These are phyloP conservation scores for Termitomyces titanicus DNA, from an alignment of 768 basidiomycete species.

Conservation along the genomic window DNA sequence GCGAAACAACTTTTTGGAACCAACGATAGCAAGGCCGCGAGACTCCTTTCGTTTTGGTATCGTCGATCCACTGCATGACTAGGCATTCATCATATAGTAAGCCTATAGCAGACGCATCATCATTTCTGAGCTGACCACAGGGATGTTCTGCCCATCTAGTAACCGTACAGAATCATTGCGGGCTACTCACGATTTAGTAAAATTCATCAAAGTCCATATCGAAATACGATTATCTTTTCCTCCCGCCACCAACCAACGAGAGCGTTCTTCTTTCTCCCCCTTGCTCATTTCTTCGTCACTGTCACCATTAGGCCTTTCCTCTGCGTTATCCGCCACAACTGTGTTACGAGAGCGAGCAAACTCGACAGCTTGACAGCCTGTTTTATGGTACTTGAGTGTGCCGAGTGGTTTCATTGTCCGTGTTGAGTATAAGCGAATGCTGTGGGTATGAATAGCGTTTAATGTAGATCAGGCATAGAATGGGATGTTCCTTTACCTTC, in stretches of 20 bases:
- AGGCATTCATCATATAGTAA: no score
- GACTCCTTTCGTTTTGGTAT: no score
- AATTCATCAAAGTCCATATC: conserved; percentile 65
- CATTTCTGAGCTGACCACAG: no score
- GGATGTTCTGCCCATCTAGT: no score
- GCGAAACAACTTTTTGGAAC: no score
- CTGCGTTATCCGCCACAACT: conserved; percentile 16
- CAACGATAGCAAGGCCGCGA: no score
- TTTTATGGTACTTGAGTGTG: conserved; percentile 78
- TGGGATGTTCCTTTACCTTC: conserved; percentile 48
- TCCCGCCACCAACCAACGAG: conserved; percentile 62
- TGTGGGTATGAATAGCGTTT: conserved; percentile 25
- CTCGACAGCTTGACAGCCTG: conserved; percentile 66
- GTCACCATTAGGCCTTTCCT: conserved; percentile 17
- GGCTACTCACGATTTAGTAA: conserved; percentile 28
- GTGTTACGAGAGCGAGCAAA: conserved; percentile 47
- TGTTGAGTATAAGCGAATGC: conserved; percentile 80
- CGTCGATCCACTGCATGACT: no score
- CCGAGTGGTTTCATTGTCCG: conserved; percentile 81
- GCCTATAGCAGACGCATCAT: no score
- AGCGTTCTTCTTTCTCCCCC: conserved; percentile 40
- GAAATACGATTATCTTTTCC: conserved; percentile 69
- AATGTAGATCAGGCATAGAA: not conserved
- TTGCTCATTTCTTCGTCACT: conserved; percentile 46
- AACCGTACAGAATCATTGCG: not conserved